phyloP scores from a whole-genome alignment of 2,329 filamentous ascomycete genomes.

The Aspergillus sp. region DNA sequence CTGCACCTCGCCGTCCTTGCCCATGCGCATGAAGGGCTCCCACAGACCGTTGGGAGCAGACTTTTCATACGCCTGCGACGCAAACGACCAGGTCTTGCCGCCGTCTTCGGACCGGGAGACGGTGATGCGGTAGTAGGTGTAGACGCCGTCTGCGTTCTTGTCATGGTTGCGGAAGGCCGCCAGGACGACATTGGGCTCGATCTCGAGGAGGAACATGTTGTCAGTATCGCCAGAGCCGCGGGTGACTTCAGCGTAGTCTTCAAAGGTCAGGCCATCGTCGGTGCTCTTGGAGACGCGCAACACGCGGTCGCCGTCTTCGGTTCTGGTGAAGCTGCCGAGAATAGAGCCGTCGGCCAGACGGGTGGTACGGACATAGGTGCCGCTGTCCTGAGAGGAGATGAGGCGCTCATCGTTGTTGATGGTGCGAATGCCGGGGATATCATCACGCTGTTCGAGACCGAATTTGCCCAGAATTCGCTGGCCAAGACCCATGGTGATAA shows the following conservation, averaged over 20 bases:
- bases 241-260: slow-evolving; percentile 39
- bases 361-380: slow-evolving; percentile 46
- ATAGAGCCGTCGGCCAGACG: slow-evolving; percentile 42
- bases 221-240: slow-evolving; percentile 43
- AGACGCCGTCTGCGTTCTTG: slow-evolving; percentile 25
- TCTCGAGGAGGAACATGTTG: slow-evolving; percentile 45
- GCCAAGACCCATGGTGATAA: too few relatives aligned
- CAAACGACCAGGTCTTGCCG: slow-evolving; percentile 40
- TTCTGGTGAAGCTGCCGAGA: slow-evolving; percentile 43
- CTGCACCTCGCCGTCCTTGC: slow-evolving; percentile 35
- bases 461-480: too few relatives aligned
- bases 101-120: slow-evolving; percentile 45
- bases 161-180: slow-evolving; percentile 49
- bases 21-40: slow-evolving; percentile 48
- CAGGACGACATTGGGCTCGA: slow-evolving; percentile 30
- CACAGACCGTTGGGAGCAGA: slow-evolving; percentile 37
- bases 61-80: slow-evolving; percentile 43
- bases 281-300: slow-evolving; percentile 42
- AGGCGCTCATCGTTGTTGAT: slow-evolving; percentile 30
- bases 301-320: slow-evolving; percentile 32
- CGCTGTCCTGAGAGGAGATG: slow-evolving; percentile 32
- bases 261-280: slow-evolving; percentile 40
- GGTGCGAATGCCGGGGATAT: slow-evolving; percentile 11
- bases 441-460: too few relatives aligned
- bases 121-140: slow-evolving; percentile 46